phyloP scores from a whole-genome alignment of 2,329 filamentous ascomycete genomes.

The Aspergillus piperis region DNA sequence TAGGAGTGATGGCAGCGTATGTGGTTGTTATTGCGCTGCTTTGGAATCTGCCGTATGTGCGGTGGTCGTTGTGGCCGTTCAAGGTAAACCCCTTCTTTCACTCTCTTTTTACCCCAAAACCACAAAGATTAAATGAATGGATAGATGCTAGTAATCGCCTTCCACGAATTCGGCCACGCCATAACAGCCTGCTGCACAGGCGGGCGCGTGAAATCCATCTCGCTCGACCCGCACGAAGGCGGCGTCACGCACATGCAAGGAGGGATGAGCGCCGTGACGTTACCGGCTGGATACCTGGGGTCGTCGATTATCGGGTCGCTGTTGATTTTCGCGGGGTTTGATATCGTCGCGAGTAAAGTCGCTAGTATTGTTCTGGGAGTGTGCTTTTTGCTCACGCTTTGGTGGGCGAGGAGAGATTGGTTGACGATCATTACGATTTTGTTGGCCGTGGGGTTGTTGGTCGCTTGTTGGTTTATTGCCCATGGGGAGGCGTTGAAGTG shows the following conservation, averaged over 20 bases:
- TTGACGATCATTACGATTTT: conserved; percentile 71
- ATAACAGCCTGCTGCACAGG: conserved; percentile 72
- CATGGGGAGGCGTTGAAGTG: conserved; percentile 74
- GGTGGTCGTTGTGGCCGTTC: conserved; percentile 76
- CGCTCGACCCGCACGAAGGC: conserved; percentile 72
- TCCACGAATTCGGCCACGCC: conserved; percentile 78
- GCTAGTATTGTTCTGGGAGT: conserved; percentile 71
- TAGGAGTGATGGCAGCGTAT: conserved; percentile 71
- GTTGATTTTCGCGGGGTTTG: conserved; percentile 76
- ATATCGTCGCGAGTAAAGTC: conserved; percentile 79
- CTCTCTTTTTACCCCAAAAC: too few relatives aligned
- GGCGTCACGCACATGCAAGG: conserved; percentile 77
- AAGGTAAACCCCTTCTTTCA: too few relatives aligned
- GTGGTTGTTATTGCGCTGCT: conserved; percentile 72
- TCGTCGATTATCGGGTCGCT: conserved; percentile 75
- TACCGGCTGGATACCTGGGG: conserved; percentile 77
- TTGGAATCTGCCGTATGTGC: conserved; percentile 78
- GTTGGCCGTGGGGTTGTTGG: conserved; percentile 67
- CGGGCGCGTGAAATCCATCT: conserved; percentile 72
- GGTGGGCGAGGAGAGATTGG: conserved; percentile 81
- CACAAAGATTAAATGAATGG: too few relatives aligned
- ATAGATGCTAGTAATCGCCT: conserved; percentile 77
- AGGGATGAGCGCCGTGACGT: conserved; percentile 67
- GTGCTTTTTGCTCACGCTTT: conserved; percentile 75
- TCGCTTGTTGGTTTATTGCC: conserved; percentile 78